Percentiles rank a stretch among this genome's conserved stretches.
These are phyloP conservation scores for Phytopythium oedochilum DNA, from an alignment of 352 stramenopile species.

Conservation along the genomic window DNA sequence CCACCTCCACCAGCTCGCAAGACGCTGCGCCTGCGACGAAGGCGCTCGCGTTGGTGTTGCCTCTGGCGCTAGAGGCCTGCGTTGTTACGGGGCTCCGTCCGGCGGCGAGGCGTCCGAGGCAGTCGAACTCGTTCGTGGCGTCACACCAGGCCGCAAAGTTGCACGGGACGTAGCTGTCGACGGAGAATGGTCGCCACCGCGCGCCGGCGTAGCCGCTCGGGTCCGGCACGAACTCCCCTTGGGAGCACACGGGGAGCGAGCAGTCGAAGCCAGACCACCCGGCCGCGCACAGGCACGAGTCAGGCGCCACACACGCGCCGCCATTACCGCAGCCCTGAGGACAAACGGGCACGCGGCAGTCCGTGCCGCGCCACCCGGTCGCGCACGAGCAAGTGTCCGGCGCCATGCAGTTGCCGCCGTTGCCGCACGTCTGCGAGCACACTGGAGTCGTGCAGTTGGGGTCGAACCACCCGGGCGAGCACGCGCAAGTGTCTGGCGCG, in stretches of 20 bases:
- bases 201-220: constrained; percentile 58
- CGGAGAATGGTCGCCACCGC: constrained; percentile 53
- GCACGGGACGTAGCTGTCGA: constrained; percentile 88
- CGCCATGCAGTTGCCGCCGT: constrained; percentile 93
- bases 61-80: constrained; percentile 20
- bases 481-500: constrained; percentile 93
- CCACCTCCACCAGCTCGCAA: constrained; percentile 85
- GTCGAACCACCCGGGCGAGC: constrained; percentile 92
- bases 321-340: constrained; percentile 86
- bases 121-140: constrained; percentile 93
- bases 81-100: constrained; percentile 31
- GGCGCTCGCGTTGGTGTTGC: constrained; percentile 12
- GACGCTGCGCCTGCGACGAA: constrained; percentile 5
- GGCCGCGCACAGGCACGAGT: constrained; percentile 93
- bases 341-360: constrained; percentile 93
- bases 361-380: constrained; percentile 80
- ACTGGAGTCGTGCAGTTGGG: constrained; percentile 96
- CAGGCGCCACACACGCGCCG: constrained; percentile 89
- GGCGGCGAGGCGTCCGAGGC: constrained; percentile 41
- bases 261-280: constrained; percentile 94
- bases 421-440: constrained; percentile 95
- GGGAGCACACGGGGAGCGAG: constrained; percentile 85
- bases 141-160: constrained; percentile 88
- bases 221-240: constrained; percentile 91
- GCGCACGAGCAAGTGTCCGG: constrained; percentile 90